Evolutionary conservation across 345 rosid genomes (phyloP).

Genomic region (Salix koriyanagi): DNA sequence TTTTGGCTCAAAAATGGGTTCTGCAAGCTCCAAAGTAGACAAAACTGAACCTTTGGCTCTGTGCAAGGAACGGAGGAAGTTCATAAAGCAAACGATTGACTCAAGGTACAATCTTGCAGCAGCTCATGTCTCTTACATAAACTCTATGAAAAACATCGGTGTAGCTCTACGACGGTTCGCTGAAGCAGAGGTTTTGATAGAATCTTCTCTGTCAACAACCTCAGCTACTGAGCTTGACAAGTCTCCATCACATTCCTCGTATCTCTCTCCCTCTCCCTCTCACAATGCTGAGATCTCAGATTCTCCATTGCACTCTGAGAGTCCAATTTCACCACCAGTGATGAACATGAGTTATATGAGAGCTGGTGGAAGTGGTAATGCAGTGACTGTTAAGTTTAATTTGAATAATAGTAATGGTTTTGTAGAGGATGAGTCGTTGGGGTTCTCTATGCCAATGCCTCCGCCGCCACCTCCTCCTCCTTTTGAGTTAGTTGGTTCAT

Average conservation of each 20-base stretch:
- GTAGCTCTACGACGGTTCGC: conserved; percentile 71
- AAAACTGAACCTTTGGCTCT: conserved; percentile 56
- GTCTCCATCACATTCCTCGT: conserved; percentile 73
- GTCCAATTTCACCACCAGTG: conserved; percentile 27
- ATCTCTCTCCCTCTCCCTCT: conserved; percentile 65
- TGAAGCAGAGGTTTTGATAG: conserved; percentile 59
- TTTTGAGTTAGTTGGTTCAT: conserved; percentile 48
- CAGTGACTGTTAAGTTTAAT: conserved; percentile 54
- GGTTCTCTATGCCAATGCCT: conserved; percentile 38
- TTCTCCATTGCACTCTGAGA: conserved; percentile 58
- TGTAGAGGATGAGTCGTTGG: conserved; percentile 40
- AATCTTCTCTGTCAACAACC: conserved; percentile 54
- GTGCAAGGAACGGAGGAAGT: conserved; percentile 71
- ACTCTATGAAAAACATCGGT: conserved; percentile 72
- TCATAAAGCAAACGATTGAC: conserved; percentile 69
- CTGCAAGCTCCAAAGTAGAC: conserved; percentile 59
- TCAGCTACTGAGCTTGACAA: conserved; percentile 74
- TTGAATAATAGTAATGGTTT: conserved; percentile 30
- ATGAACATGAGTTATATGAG: conserved; percentile 52
- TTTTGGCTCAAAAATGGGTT: conserved; percentile 53
- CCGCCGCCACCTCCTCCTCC: conserved; percentile 53
- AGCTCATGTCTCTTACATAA: conserved; percentile 78
- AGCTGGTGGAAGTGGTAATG: conserved; percentile 27
- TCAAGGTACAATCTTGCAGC: conserved; percentile 82
- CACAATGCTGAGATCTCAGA: conserved; percentile 46